phyloP scores from a whole-genome alignment of 2,329 filamentous ascomycete species.

The Pseudophaeomoniella oleicola region DNA sequence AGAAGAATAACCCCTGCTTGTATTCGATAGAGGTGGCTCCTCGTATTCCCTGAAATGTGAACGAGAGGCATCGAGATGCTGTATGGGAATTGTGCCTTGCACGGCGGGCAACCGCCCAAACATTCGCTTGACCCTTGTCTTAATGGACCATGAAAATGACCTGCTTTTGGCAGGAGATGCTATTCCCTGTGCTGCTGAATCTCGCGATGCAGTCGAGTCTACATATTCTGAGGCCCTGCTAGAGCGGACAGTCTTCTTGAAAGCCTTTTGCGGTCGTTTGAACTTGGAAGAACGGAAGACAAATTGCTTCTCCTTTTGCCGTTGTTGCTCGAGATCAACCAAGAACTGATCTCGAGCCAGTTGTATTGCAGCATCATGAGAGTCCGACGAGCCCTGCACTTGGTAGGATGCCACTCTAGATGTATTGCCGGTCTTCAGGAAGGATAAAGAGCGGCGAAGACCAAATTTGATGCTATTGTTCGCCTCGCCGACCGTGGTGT shows the following conservation, averaged over 20 bases:
- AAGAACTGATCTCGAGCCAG: slow-evolving; percentile 25
- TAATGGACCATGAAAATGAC: slow-evolving; percentile 25
- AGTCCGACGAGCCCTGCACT: slow-evolving; percentile 11
- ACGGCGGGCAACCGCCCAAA: slow-evolving; percentile 19
- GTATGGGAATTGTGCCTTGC: slow-evolving; percentile 10
- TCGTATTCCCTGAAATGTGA: slow-evolving; percentile 12
- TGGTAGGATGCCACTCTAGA: slow-evolving; percentile 9
- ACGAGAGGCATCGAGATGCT: slow-evolving; percentile 12
- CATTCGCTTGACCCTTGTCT: slow-evolving; percentile 24
- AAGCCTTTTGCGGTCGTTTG: slow-evolving; percentile 16
- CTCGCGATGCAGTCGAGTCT: slow-evolving; percentile 4
- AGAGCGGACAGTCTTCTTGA: slow-evolving; percentile 10
- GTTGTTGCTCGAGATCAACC: slow-evolving; percentile 11
- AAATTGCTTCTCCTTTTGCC: slow-evolving; percentile 11
- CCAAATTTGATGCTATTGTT: slow-evolving; percentile 6
- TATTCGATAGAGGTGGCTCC: slow-evolving; percentile 6
- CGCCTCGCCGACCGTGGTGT: slow-evolving; percentile 2
- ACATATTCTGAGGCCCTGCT: slow-evolving; percentile 6
- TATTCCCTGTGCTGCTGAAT: background rate
- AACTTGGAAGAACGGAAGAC: slow-evolving; percentile 12
- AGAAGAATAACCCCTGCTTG: slow-evolving; percentile 7
- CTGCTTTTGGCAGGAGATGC: slow-evolving; percentile 15
- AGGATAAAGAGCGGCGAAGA: slow-evolving; percentile 27
- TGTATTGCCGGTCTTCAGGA: slow-evolving; percentile 16
- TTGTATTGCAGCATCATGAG: slow-evolving; percentile 23